These are phyloP conservation scores for Xerocomellus chrysenteron DNA, from an alignment of 768 basidiomycete genomes.

Conservation along the genomic window DNA sequence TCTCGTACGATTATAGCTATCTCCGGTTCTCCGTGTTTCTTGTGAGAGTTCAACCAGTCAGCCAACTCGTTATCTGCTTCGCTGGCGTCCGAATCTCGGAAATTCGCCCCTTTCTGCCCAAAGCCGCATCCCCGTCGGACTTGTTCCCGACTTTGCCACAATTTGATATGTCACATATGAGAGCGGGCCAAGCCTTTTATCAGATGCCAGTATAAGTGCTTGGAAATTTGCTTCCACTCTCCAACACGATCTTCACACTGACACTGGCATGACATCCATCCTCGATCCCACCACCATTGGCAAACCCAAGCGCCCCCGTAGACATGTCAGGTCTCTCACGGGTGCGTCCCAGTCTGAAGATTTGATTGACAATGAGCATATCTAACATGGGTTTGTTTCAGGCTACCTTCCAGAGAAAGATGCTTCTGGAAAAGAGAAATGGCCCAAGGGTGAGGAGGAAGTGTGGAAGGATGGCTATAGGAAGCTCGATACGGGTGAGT, in stretches of 20 bases:
- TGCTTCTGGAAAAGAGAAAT: slow-evolving; percentile 74
- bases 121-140: neutral
- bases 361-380: neutral
- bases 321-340: slow-evolving; percentile 69
- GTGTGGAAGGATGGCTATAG: slow-evolving; percentile 68
- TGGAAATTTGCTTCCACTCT: neutral
- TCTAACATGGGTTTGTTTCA: slow-evolving; percentile 30
- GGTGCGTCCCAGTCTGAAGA: slow-evolving; percentile 36
- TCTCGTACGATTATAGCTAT: too few species aligned
- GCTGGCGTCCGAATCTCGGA: too few species aligned
- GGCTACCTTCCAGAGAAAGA: slow-evolving; percentile 81
- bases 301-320: slow-evolving; percentile 49
- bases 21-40: too few species aligned
- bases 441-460: slow-evolving; percentile 79
- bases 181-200: neutral
- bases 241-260: neutral
- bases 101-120: neutral
- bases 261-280: slow-evolving; percentile 54
- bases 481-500: slow-evolving; percentile 53
- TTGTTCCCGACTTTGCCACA: neutral
- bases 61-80: too few species aligned
- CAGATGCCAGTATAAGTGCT: neutral
- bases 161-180: neutral
- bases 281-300: slow-evolving; percentile 67
- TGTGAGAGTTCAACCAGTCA: too few species aligned